Conservation (phyloP, 768 basidiomycete genomes). For the Suillus brevipes region DNA sequence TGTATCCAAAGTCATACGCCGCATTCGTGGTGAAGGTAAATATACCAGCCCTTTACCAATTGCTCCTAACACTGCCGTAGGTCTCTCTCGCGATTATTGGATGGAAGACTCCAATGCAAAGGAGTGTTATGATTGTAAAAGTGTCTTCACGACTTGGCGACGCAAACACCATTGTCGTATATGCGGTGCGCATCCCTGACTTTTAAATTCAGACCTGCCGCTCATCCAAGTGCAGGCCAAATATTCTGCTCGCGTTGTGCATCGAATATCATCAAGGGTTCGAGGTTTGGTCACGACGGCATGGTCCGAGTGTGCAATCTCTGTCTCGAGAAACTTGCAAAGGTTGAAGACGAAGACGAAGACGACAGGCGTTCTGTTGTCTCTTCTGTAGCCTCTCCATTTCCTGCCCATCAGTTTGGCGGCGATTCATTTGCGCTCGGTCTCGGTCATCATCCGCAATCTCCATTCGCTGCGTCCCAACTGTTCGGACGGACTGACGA, state of each 20-base stretch:
- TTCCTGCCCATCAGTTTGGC: constrained; percentile 78
- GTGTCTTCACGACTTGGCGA: constrained; percentile 90
- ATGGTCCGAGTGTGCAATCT: constrained; percentile 95
- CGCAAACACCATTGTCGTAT: constrained; percentile 98
- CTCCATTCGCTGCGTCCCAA: constrained; percentile 86
- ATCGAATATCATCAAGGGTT: constrained; percentile 93
- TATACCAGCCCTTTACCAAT: constrained; percentile 5
- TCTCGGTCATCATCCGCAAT: constrained; percentile 63
- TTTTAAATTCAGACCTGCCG: background rate
- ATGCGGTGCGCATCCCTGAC: constrained; percentile 60
- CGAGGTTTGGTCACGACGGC: constrained; percentile 92
- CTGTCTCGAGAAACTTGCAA: constrained; percentile 89
- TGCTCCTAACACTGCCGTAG: constrained; percentile 37
- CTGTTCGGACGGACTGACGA: constrained; percentile 79
- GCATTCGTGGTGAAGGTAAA: constrained; percentile 86
- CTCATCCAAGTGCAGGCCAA: constrained; percentile 58
- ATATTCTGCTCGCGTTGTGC: constrained; percentile 98
- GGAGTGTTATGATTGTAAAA: constrained; percentile 95
- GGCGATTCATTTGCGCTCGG: constrained; percentile 39
- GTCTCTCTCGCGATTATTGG: constrained; percentile 95
- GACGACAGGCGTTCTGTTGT: constrained; percentile 82
- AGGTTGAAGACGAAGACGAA: constrained; percentile 86
- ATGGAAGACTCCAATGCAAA: constrained; percentile 97
- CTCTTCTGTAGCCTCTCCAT: constrained; percentile 68
- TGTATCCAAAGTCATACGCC: constrained; percentile 88